Percentiles rank a stretch among this genome's conserved stretches.
phyloP scores from a whole-genome alignment of 2,329 filamentous ascomycete genomes.

The Venturia pyrina region DNA sequence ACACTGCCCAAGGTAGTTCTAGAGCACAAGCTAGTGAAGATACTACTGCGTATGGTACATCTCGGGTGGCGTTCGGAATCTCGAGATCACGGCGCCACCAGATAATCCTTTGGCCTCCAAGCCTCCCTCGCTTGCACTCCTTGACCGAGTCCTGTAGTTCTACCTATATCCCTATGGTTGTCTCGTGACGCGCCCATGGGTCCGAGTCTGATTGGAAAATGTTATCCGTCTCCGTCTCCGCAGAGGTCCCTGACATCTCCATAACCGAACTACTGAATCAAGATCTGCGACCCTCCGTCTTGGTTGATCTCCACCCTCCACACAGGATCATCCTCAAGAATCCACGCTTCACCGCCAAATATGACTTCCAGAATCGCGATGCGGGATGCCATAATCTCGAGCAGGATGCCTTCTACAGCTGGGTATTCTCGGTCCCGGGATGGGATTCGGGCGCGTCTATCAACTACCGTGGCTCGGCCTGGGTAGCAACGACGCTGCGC shows the following conservation, averaged over 20 bases:
- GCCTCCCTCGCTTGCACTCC: no score
- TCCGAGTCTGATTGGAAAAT: neutral
- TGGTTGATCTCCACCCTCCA: slow-evolving; percentile 48
- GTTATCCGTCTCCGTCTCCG: neutral
- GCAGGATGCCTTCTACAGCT: neutral
- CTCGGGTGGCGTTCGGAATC: neutral
- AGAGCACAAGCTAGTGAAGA: no score
- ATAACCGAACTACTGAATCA: slow-evolving; percentile 65
- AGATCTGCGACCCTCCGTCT: slow-evolving; percentile 66
- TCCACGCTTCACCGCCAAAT: neutral
- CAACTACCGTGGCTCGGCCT: neutral
- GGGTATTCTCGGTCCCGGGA: neutral
- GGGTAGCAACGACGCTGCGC: slow-evolving; percentile 6
- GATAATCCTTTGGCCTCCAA: no score
- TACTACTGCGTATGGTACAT: no score
- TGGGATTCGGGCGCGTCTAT: slow-evolving; percentile 1
- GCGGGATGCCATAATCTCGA: neutral
- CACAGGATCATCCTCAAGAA: neutral
- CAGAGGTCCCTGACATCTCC: slow-evolving; percentile 35
- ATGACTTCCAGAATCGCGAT: slow-evolving; percentile 8
- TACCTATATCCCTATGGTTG: neutral
- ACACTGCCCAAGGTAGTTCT: no score
- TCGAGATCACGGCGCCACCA: neutral
- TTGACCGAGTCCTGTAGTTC: no score
- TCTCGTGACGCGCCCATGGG: neutral